A percentile compares a stretch with the other conserved stretches of the same genome.
phyloP scores from a whole-genome alignment of 495 filamentous ascomycete species.

The Aspergillus sclerotiicarbonarius region DNA sequence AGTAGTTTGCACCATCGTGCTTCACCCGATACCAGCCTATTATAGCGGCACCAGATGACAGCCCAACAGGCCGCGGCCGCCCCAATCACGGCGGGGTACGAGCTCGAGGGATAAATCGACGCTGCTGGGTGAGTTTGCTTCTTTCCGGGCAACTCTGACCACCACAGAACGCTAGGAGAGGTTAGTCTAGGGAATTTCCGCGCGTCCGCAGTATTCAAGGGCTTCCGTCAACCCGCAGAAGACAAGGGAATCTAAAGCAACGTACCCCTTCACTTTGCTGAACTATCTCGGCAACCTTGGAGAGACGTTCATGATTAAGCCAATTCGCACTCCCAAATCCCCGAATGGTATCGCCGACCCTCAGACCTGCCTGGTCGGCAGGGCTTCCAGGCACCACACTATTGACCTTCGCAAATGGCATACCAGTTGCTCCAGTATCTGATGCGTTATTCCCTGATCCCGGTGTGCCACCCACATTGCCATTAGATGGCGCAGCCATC shows the following conservation, averaged over 20 bases:
- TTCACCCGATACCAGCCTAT: too few relatives aligned
- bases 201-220: neutral
- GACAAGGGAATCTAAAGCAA: slow-evolving; percentile 5
- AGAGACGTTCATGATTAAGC: slow-evolving; percentile 80
- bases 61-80: slow-evolving; percentile 81
- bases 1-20: neutral
- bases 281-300: slow-evolving; percentile 80
- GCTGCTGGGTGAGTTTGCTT: slow-evolving; percentile 34
- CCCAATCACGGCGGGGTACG: slow-evolving; percentile 77
- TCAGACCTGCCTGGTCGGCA: slow-evolving; percentile 78
- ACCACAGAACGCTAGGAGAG: slow-evolving; percentile 54
- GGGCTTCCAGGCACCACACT: slow-evolving; percentile 76
- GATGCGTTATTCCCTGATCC: slow-evolving; percentile 10
- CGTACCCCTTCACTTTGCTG: slow-evolving; percentile 88
- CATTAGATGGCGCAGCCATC: slow-evolving; percentile 19
- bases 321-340: slow-evolving; percentile 80
- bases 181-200: slow-evolving; percentile 3
- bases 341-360: slow-evolving; percentile 76
- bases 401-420: slow-evolving; percentile 89
- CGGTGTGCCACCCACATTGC: slow-evolving; percentile 30
- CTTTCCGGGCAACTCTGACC: slow-evolving; percentile 64
- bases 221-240: neutral
- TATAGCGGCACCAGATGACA: slow-evolving; percentile 81
- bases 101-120: slow-evolving; percentile 67
- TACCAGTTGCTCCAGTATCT: slow-evolving; percentile 48